Evolutionary conservation across 345 rosid genomes (phyloP).

Genomic region (Eucalyptus erythrocorys): DNA sequence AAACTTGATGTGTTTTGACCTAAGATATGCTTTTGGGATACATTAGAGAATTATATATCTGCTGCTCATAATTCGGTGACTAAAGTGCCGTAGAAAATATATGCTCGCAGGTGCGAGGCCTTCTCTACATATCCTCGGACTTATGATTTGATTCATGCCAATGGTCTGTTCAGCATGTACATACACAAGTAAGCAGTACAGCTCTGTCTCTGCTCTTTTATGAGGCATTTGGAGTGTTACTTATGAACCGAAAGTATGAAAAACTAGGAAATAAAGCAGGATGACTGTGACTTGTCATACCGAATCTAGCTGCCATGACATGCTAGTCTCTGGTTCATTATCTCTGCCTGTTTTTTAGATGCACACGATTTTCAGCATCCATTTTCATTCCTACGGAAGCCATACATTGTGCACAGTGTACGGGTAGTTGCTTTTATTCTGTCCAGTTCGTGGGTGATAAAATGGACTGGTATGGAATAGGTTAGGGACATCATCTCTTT

Average conservation of each 20-base stretch:
- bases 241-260: background rate
- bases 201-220: background rate
- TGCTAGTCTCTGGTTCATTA: background rate
- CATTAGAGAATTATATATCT: background rate
- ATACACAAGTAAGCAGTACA: constrained; percentile 42
- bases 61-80: background rate
- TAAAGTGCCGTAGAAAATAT: background rate
- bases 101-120: constrained; percentile 40
- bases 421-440: background rate
- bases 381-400: background rate
- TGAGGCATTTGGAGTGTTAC: background rate
- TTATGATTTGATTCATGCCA: constrained; percentile 49
- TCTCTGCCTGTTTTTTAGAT: background rate
- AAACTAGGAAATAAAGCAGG: background rate
- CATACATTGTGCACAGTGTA: background rate
- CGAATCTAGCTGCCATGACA: background rate
- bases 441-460: background rate
- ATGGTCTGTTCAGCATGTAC: constrained; percentile 50
- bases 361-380: background rate
- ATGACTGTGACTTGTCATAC: background rate
- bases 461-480: background rate
- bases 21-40: background rate
- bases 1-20: background rate
- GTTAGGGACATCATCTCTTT: background rate
- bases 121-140: constrained; percentile 61